A percentile compares a stretch with the other conserved stretches of the same genome.
phyloP scores from a whole-genome alignment of 2,329 filamentous ascomycete genomes.

The Fusarium algeriense region DNA sequence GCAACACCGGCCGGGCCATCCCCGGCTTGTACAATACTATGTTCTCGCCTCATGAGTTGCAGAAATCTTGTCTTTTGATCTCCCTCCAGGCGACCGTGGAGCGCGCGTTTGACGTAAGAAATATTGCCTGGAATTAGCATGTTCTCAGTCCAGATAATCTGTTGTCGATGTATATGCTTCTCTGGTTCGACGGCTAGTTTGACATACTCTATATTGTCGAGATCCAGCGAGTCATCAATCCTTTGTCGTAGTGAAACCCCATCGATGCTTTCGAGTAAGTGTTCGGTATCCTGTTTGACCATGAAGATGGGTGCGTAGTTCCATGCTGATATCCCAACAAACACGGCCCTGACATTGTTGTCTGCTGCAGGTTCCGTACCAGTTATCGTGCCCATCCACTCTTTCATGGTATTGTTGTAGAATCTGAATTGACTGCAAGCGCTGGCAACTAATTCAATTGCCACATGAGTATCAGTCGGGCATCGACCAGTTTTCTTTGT shows the following conservation, averaged over 20 bases:
- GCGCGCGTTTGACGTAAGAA: not conserved
- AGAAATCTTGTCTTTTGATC: not conserved
- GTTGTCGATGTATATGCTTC: not conserved
- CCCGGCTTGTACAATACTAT: not conserved
- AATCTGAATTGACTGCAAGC: rapidly evolving
- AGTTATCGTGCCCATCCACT: rapidly evolving
- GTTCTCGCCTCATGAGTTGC: not conserved
- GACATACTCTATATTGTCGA: not conserved
- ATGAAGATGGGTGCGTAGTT: not conserved
- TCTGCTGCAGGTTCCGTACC: not conserved
- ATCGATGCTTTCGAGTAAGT: not conserved
- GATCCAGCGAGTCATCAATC: rapidly evolving
- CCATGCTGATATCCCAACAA: not conserved
- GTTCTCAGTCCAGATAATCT: not conserved
- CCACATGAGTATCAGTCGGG: not conserved
- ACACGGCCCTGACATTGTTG: rapidly evolving
- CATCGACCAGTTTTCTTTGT: not conserved
- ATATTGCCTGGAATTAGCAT: slow-evolving; percentile 8
- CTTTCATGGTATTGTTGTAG: rapidly evolving
- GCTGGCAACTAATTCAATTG: not conserved
- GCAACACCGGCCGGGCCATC: not conserved
- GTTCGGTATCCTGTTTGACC: not conserved
- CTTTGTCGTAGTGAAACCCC: rapidly evolving
- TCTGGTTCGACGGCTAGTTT: not conserved
- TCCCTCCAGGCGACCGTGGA: rapidly evolving